Conservation (phyloP, 2,329 filamentous ascomycete genomes). For the Trichoderma sp. region DNA sequence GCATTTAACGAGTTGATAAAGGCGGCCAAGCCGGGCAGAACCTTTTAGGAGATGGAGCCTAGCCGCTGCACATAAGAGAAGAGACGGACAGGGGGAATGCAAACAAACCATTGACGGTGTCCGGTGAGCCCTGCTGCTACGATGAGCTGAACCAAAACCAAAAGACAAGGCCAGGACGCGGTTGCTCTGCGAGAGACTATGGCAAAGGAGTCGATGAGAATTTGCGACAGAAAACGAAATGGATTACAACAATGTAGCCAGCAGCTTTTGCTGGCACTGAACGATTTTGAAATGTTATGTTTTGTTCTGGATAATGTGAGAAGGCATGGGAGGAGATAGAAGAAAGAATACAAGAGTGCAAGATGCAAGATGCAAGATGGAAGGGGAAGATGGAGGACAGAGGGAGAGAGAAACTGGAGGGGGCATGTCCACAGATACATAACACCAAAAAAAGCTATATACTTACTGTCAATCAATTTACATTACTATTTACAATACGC, state of each 20-base stretch:
- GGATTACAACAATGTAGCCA: background rate
- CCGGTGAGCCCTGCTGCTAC: background rate
- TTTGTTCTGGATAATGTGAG: background rate
- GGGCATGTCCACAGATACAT: background rate
- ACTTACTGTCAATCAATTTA: slow-evolving; percentile 2
- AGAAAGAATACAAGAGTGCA: background rate
- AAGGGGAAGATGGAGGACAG: background rate
- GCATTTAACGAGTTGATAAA: slow-evolving; percentile 62
- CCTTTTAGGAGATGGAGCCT: slow-evolving; percentile 35
- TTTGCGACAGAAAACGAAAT: background rate
- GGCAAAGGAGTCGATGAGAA: background rate
- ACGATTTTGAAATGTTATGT: background rate
- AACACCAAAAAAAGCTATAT: slow-evolving; percentile 17
- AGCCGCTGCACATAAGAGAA: background rate
- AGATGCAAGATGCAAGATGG: background rate
- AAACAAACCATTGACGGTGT: background rate
- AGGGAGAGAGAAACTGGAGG: background rate
- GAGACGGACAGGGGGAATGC: background rate
- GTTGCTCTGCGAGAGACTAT: background rate
- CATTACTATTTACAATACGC: background rate
- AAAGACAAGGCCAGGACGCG: background rate
- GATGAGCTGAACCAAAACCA: background rate
- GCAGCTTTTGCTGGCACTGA: background rate
- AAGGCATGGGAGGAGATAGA: background rate
- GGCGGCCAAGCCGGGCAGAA: slow-evolving; percentile 40